Conservation (phyloP, 768 basidiomycete genomes). For the Phanerochaete sordida region DNA sequence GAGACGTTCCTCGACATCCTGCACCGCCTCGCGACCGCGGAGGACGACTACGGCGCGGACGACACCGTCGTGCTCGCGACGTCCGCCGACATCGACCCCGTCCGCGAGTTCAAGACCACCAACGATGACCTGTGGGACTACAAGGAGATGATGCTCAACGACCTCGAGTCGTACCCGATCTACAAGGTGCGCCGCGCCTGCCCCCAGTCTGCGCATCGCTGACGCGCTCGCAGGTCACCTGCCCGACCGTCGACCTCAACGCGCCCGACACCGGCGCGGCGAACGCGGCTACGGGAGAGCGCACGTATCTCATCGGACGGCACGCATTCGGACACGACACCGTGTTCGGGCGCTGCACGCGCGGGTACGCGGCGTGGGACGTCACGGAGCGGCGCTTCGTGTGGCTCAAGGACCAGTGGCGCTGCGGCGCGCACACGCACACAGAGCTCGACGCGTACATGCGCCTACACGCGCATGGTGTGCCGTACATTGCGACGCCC, state of each 20-base stretch:
- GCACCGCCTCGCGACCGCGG: neutral
- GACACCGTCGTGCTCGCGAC: neutral
- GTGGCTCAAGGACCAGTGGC: neutral
- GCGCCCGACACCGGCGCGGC: neutral
- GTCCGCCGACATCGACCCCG: neutral
- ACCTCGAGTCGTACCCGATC: neutral
- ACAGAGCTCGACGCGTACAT: neutral
- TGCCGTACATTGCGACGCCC: neutral
- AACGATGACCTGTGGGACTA: neutral
- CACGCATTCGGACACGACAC: neutral
- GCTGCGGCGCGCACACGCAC: neutral
- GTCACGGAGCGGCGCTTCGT: neutral
- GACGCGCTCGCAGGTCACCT: neutral
- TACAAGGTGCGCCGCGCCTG: neutral
- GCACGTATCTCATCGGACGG: neutral
- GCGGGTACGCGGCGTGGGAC: neutral
- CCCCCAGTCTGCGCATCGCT: neutral
- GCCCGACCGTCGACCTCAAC: neutral
- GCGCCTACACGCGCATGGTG: neutral
- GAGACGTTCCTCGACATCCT: neutral
- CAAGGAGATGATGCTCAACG: neutral
- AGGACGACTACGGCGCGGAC: neutral
- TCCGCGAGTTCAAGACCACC: neutral
- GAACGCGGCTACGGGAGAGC: neutral
- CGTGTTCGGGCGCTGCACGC: neutral